Evolutionary conservation across 768 basidiomycete species (phyloP), one percentile per base, ranked within the genome.

Genomic region (Cystofilobasidium macerans): DNA sequence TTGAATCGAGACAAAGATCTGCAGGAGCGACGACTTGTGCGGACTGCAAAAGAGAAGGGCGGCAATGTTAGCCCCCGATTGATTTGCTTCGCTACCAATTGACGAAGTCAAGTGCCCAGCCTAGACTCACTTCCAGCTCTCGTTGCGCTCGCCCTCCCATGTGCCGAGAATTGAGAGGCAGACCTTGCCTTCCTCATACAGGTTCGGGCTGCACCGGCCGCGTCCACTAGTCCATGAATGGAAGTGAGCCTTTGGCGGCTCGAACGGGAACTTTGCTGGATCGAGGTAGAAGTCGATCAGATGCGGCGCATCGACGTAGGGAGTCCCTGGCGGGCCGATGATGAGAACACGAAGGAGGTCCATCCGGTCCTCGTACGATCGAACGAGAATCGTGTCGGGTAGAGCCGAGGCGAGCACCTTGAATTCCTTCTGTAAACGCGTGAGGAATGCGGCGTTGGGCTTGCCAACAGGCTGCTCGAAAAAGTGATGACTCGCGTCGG

Each of bases 111-210:
- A n/a, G n/a, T n/a, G 33, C 11, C 2, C 35, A 40, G n/a, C 35
- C 5, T 2, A 9, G 12, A 71, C 73, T 68, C 69, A 75, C 74
- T 65, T 90, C 92, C 92, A 97, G 9, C 83, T 85, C 77, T 97
- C 90, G 68, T 81, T 86, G 72, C 81, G 83, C 57, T 94, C 93
- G 12, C 92, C 92, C 11, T 84, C 81, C 92, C 92, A 95, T 0
- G 91, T 93, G 20, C 89, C 89, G 9, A 94, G 77, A 57, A 94
- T 89, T 20, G 90, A 93, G 47, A 94, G 76, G 71, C 91, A 94
- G 35, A 94, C 90, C 75, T 94, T 94, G 51, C 92, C 92, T 70
- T 95, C 92, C 73, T 93, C 91, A 69, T 97, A 97, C 47, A 95
- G 76, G 63, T 70, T 58, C 64, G 57, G 61, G 71, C 73, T 78